Conservation (phyloP, 306 rosid genomes). For the Pterocarpus macrocarpus region DNA sequence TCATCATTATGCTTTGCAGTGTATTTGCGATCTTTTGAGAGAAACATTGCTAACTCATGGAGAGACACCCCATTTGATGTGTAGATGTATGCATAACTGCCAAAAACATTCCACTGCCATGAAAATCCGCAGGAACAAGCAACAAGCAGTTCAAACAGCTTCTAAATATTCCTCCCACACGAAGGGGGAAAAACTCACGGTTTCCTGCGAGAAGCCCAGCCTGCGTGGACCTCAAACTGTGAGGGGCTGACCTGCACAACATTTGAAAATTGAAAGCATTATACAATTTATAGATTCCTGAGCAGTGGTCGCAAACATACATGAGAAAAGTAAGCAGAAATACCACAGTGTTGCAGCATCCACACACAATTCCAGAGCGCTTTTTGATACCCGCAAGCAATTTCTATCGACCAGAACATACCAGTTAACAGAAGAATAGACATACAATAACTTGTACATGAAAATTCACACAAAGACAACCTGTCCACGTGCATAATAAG, state of each 20-base stretch:
- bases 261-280: constrained; percentile 43
- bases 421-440: constrained; percentile 39
- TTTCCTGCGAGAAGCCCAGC: constrained; percentile 94
- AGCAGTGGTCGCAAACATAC: constrained; percentile 21
- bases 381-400: constrained; percentile 92
- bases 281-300: constrained; percentile 29
- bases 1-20: constrained; percentile 88
- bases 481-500: constrained; percentile 98
- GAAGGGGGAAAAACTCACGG: constrained; percentile 72
- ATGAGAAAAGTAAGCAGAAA: constrained; percentile 46
- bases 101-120: constrained; percentile 50
- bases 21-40: constrained; percentile 86
- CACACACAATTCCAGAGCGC: constrained; percentile 87
- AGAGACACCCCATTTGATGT: constrained; percentile 96
- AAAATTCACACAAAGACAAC: constrained; percentile 58
- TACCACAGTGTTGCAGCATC: constrained; percentile 93
- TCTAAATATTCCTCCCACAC: constrained; percentile 38
- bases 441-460: constrained; percentile 42
- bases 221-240: constrained; percentile 97
- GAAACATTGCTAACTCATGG: constrained; percentile 88
- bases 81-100: constrained; percentile 96
- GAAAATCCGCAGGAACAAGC: constrained; percentile 39
- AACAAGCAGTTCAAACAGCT: constrained; percentile 42
- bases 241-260: constrained; percentile 94
- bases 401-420: constrained; percentile 68